Evolutionary conservation across 495 filamentous ascomycete genomes (phyloP).

Genomic region (Aspergillus affinis): DNA sequence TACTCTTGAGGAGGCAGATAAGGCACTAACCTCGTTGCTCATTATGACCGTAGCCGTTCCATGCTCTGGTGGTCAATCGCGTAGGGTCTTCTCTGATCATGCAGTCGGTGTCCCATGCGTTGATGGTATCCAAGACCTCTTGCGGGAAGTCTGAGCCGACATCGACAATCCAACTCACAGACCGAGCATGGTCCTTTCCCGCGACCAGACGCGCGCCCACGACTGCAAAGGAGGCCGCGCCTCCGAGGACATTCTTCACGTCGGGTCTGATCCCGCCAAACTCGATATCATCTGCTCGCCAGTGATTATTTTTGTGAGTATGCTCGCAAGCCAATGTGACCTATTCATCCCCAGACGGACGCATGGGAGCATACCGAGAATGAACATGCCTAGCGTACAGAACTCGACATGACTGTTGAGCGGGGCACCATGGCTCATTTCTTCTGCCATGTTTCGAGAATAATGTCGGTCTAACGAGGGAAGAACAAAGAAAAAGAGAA

Average conservation of each 20-base stretch:
- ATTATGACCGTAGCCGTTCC: slow-evolving; percentile 76
- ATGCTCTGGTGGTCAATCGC: slow-evolving; percentile 81
- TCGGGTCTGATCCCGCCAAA: slow-evolving; percentile 56
- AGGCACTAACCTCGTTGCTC: slow-evolving; percentile 52
- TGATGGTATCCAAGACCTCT: slow-evolving; percentile 59
- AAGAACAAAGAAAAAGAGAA: not conserved
- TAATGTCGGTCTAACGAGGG: not conserved
- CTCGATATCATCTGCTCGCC: slow-evolving; percentile 80
- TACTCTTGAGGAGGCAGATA: not conserved
- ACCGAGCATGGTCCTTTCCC: slow-evolving; percentile 38
- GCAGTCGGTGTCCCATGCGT: slow-evolving; percentile 70
- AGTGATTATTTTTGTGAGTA: slow-evolving; percentile 23
- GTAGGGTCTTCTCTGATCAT: slow-evolving; percentile 63
- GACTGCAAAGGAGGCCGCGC: slow-evolving; percentile 81
- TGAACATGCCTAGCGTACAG: slow-evolving; percentile 92
- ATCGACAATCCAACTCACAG: slow-evolving; percentile 91
- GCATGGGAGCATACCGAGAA: slow-evolving; percentile 65
- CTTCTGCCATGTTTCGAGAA: slow-evolving; percentile 18
- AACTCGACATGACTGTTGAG: slow-evolving; percentile 58
- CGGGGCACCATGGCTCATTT: not conserved
- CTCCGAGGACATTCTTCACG: slow-evolving; percentile 73
- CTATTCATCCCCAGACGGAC: not conserved
- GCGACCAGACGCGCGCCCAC: slow-evolving; percentile 87
- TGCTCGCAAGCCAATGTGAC: slow-evolving; percentile 6
- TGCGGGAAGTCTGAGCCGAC: slow-evolving; percentile 81